These are phyloP conservation scores for Karstenula rhodostoma DNA, from an alignment of 2,329 filamentous ascomycete genomes.

Conservation along the genomic window DNA sequence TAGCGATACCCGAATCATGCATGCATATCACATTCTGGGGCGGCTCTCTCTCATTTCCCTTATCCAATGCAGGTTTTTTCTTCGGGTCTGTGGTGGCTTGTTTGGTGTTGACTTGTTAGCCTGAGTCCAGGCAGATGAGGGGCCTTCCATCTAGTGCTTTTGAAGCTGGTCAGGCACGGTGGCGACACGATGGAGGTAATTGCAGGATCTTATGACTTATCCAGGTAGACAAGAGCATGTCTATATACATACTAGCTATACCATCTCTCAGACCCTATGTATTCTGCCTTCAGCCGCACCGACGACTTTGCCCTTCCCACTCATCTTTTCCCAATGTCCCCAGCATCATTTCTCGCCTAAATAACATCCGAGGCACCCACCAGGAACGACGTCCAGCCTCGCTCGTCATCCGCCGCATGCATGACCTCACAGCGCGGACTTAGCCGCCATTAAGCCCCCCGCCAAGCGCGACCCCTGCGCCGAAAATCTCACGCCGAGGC, in stretches of 20 bases:
- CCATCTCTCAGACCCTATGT: no score
- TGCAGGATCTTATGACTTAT: neutral
- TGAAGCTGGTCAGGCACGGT: neutral
- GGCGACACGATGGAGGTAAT: neutral
- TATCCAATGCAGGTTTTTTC: neutral
- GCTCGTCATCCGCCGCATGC: neutral
- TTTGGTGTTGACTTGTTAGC: neutral
- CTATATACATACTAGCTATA: neutral
- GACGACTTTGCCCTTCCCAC: neutral
- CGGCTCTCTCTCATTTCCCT: neutral
- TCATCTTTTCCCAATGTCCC: neutral
- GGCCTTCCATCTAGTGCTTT: neutral
- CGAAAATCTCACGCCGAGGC: constrained; percentile 7
- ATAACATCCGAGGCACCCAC: neutral
- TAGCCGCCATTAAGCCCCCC: neutral
- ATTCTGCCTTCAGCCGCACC: no score
- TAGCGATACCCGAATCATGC: constrained; percentile 12
- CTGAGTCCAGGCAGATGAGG: neutral
- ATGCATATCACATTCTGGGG: neutral
- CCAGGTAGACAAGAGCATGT: neutral
- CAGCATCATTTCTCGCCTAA: no score
- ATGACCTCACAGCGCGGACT: constrained; percentile 12
- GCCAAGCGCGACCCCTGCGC: constrained; percentile 4
- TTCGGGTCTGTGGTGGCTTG: neutral
- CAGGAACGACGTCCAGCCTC: neutral